Conservation (phyloP, 805 yeast species). For the Candida verbasci region DNA sequence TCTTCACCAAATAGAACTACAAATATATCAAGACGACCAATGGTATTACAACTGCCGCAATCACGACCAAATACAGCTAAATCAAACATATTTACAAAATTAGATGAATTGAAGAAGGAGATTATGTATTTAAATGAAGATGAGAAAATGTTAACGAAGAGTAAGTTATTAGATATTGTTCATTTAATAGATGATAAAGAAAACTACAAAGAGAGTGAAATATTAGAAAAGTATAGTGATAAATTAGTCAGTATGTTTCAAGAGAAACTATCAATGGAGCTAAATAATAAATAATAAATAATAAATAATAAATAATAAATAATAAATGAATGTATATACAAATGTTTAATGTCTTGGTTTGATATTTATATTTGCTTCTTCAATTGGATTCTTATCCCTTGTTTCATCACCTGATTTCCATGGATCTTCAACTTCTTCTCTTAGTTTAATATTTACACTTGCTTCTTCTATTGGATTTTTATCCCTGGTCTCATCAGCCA, state of each 20-base stretch:
- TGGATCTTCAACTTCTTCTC: constrained; percentile 24
- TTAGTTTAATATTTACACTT: too few relatives aligned
- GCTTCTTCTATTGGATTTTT: constrained; percentile 36
- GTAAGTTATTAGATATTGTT: constrained; percentile 2
- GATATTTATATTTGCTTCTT: constrained; percentile 32
- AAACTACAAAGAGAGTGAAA: constrained; percentile 9
- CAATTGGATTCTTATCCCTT: constrained; percentile 28
- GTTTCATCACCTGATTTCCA: constrained; percentile 33
- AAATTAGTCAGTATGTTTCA: constrained; percentile 26
- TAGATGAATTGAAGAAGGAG: constrained; percentile 5
- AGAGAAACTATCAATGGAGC: constrained; percentile 16
- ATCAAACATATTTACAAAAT: constrained; percentile 4
- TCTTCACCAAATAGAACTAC: constrained; percentile 8
- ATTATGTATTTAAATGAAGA: background rate
- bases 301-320: constrained; percentile 3
- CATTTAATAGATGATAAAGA: constrained; percentile 1
- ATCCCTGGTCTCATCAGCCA: constrained; percentile 24
- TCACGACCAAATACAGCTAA: background rate
- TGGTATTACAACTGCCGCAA: too few relatives aligned
- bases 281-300: constrained; percentile 1
- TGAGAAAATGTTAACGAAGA: constrained; percentile 3
- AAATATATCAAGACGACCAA: constrained; percentile 2
- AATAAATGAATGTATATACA: background rate
- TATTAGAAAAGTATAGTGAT: constrained; percentile 38
- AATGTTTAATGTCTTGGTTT: constrained; percentile 23